Evolutionary conservation across 495 filamentous ascomycete species (phyloP).

Genomic region (Haplographium delicatum): DNA sequence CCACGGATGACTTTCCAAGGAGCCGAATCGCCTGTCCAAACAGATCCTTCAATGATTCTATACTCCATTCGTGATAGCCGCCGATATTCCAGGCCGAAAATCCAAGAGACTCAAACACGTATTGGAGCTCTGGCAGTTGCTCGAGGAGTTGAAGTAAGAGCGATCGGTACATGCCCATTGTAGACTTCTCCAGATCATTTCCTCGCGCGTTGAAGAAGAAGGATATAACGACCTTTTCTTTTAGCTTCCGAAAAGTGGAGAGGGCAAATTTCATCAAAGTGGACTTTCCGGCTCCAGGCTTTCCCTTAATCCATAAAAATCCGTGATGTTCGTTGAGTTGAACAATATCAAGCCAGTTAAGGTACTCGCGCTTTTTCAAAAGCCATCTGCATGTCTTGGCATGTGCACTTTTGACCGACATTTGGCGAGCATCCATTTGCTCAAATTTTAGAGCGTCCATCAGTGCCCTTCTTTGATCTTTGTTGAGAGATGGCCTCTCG

Average conservation of each 20-base stretch:
- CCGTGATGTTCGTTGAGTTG: constrained; percentile 37
- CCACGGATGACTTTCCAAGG: constrained; percentile 15
- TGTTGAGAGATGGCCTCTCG: not conserved
- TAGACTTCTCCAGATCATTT: constrained; percentile 43
- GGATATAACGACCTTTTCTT: constrained; percentile 25
- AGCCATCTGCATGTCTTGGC: constrained; percentile 48
- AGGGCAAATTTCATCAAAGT: constrained; percentile 40
- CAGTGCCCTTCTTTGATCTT: constrained; percentile 19
- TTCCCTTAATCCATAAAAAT: constrained; percentile 54
- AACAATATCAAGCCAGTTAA: constrained; percentile 40
- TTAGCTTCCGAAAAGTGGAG: constrained; percentile 5
- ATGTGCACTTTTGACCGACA: constrained; percentile 33
- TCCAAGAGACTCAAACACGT: constrained; percentile 21
- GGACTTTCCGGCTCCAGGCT: constrained; percentile 53
- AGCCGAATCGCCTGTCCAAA: constrained; percentile 5
- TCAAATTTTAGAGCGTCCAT: constrained; percentile 33
- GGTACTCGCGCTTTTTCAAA: constrained; percentile 34
- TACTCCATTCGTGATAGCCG: constrained; percentile 18
- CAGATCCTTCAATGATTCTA: not conserved
- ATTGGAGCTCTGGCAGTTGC: constrained; percentile 23
- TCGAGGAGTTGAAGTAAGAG: constrained; percentile 34
- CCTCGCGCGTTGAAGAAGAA: constrained; percentile 53
- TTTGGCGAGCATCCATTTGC: constrained; percentile 35
- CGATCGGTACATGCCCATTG: constrained; percentile 51
- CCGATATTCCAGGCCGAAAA: not conserved